Evolutionary conservation across 768 basidiomycete genomes (phyloP).

Genomic region (Lentinus brumalis): DNA sequence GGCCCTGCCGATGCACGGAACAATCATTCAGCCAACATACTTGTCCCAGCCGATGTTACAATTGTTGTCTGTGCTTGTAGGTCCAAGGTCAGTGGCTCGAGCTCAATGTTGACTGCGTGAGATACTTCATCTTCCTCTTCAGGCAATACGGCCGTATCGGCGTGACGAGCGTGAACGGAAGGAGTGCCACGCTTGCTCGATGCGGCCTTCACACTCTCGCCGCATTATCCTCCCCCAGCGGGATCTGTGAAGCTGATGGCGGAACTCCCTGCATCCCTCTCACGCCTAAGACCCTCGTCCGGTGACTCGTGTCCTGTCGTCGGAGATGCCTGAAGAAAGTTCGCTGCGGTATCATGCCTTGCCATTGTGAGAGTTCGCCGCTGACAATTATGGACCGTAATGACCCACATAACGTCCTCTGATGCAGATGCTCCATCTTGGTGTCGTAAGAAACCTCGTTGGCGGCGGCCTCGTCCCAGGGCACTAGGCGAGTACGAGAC

Average conservation of each 20-base stretch:
- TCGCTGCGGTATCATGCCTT: neutral
- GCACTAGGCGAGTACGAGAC: neutral
- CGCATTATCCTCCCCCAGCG: neutral
- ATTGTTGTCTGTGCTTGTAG: too few relatives aligned
- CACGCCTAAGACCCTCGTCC: neutral
- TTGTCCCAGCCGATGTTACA: too few relatives aligned
- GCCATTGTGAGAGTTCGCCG: constrained; percentile 3
- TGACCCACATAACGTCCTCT: constrained; percentile 11
- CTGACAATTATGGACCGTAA: constrained; percentile 9
- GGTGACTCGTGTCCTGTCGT: neutral
- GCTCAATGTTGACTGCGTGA: too few relatives aligned
- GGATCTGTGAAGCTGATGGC: too few relatives aligned
- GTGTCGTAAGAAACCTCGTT: neutral
- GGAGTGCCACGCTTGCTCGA: neutral
- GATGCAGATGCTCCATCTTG: neutral
- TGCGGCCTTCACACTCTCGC: neutral
- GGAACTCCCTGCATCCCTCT: too few relatives aligned
- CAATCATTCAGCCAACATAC: too few relatives aligned
- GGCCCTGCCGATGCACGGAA: neutral
- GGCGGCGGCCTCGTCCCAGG: constrained; percentile 1
- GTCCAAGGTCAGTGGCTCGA: too few relatives aligned
- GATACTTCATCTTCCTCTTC: too few relatives aligned
- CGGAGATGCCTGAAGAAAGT: neutral
- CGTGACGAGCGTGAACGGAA: too few relatives aligned
- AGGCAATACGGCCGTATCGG: too few relatives aligned